Base-by-base conservation (phyloP, 2,329 filamentous ascomycete genomes). In the Aureobasidium lini region DNA sequence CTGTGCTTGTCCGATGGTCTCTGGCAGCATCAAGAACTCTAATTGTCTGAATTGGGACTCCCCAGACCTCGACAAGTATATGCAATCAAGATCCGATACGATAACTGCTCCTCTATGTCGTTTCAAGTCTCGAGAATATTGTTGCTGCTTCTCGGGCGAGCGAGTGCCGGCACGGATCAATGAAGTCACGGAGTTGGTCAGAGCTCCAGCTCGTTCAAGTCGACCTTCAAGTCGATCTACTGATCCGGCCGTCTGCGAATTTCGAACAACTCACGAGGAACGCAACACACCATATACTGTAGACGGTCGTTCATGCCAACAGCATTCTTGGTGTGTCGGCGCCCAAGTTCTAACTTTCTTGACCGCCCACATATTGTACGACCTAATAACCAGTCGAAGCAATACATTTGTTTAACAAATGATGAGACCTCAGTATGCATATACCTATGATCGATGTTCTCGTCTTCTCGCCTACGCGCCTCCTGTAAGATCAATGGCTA, bases 401-500 rank as follows among this genome's bases (percentile, higher is more conserved):
- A 23, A 23, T 3, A 23, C 3, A 23, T 23, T 23, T 23, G 18
- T 23, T 23, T 23, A 23, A 23, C 18, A 3, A 23, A 23, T 23
- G 18, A 23, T 23, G 23, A 23, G 23, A 23, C 23, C 23, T 23
- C 23, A 23, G 23, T 23, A 23, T 23, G 23, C 23, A 23, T 3
- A 23, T 23, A 3, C 23, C 23, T 23, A 23, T 23, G 23, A 23
- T 23, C 23, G 23, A 2, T 23, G 23, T 23, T 23, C 23, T 23
- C 23, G 2, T 23, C 23, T 23, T 23, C 23, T 23, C 4, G 23
- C 23, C 23, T 23, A 23, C 4, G 4, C 75, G 6, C 82, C 84
- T 1, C 78, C 81, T 8, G 81, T 75, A 18, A 69, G 74, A 6
- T 72, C 78, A 15, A 75, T 85, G 49, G 77, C 81, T 18, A 77